Conservation (phyloP, 345 rosid genomes). For the Populus tremula region DNA sequence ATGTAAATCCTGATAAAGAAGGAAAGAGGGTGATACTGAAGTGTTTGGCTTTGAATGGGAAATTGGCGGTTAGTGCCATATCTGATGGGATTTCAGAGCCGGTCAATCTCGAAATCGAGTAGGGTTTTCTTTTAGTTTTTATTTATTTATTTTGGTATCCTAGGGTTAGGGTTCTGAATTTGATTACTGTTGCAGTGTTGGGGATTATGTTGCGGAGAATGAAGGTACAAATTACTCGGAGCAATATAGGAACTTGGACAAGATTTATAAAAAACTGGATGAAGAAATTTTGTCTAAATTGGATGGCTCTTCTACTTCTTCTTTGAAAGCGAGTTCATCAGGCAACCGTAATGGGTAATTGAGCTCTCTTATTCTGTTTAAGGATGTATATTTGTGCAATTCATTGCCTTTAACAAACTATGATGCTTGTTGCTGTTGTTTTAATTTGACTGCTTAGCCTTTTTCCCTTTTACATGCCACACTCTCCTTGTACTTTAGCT, state of each 20-base stretch:
- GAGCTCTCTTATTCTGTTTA: neutral
- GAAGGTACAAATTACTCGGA: conserved; percentile 44
- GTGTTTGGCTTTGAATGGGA: conserved; percentile 61
- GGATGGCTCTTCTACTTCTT: conserved; percentile 25
- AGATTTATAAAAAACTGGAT: conserved; percentile 53
- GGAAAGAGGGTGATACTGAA: conserved; percentile 59
- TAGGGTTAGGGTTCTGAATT: neutral
- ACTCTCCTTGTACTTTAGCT: no score
- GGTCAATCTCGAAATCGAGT: conserved; percentile 67
- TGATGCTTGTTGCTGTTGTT: neutral
- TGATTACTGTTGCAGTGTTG: conserved; percentile 41
- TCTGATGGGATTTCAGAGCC: conserved; percentile 52
- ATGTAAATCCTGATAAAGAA: conserved; percentile 40
- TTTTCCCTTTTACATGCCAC: no score
- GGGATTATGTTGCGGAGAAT: conserved; percentile 44
- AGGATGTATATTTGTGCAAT: neutral
- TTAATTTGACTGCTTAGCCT: neutral
- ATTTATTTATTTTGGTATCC: neutral
- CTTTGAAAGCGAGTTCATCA: conserved; percentile 31
- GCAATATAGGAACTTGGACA: conserved; percentile 57
- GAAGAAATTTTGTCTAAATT: conserved; percentile 47
- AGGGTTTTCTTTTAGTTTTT: conserved; percentile 9
- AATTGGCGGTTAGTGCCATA: conserved; percentile 60
- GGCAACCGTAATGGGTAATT: conserved; percentile 36
- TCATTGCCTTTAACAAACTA: neutral